These are phyloP conservation scores for Diaporthe eres DNA, from an alignment of 2,329 filamentous ascomycete genomes.

Conservation along the genomic window DNA sequence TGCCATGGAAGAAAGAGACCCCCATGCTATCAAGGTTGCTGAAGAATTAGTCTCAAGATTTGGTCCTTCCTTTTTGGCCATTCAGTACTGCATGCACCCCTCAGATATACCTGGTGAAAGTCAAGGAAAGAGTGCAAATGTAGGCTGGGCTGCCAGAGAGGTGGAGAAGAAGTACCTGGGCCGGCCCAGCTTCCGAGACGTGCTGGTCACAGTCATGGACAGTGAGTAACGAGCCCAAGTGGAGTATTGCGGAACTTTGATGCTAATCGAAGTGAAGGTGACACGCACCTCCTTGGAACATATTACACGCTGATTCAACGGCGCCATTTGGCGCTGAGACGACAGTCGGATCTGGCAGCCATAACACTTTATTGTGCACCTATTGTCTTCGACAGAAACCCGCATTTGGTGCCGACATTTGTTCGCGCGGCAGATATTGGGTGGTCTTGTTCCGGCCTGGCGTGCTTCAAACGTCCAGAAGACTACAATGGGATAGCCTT, in stretches of 20 bases:
- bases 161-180: conserved; percentile 11
- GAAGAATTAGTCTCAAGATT: conserved; percentile 2
- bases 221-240: not conserved
- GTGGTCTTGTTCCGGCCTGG: conserved; percentile 10
- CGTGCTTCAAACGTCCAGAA: conserved; percentile 19
- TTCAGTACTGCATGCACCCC: conserved; percentile 11
- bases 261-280: not conserved
- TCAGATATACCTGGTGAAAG: conserved; percentile 26
- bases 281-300: conserved; percentile 24
- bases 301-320: conserved; percentile 15
- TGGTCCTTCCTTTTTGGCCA: not conserved
- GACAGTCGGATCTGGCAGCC: not conserved
- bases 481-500: conserved; percentile 5
- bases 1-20: conserved; percentile 18
- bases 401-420: conserved; percentile 5
- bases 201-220: conserved; percentile 27
- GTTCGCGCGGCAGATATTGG: conserved; percentile 15
- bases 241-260: not conserved
- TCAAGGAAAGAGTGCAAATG: conserved; percentile 29
- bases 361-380: conserved; percentile 15
- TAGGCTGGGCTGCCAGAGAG: conserved; percentile 5
- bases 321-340: not conserved
- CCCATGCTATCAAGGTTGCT: not conserved
- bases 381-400: conserved; percentile 17
- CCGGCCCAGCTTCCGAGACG: not conserved